phyloP scores from a whole-genome alignment of 169 alveolate genomes.

The Plasmodium gaboni region DNA sequence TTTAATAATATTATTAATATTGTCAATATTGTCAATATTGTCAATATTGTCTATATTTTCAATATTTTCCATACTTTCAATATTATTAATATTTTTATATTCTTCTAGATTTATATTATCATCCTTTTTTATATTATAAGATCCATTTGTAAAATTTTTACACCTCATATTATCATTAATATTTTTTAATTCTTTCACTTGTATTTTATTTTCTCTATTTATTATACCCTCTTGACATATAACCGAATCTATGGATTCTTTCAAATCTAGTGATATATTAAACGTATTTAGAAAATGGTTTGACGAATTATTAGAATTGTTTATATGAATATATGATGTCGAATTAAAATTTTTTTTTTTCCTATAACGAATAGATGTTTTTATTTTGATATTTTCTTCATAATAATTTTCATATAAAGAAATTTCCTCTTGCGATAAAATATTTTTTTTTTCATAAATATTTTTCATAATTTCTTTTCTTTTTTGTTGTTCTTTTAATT shows the following conservation, averaged over 20 bases:
- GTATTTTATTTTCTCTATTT: background rate
- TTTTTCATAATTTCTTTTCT: slow-evolving; percentile 31
- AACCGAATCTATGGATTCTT: background rate
- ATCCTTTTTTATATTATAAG: background rate
- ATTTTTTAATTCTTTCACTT: background rate
- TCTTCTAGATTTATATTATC: background rate
- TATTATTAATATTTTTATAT: background rate
- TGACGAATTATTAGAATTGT: background rate
- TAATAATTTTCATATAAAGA: slow-evolving; percentile 39
- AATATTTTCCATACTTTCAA: background rate
- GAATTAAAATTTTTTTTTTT: background rate
- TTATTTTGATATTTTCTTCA: slow-evolving; percentile 32
- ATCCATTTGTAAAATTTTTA: background rate
- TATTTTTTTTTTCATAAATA: slow-evolving; percentile 62
- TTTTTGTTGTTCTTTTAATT: slow-evolving; percentile 27
- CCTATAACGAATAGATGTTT: slow-evolving; percentile 1
- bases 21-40: background rate
- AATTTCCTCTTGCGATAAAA: slow-evolving; percentile 36
- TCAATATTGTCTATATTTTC: background rate
- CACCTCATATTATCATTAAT: background rate
- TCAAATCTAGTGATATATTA: slow-evolving; percentile 21
- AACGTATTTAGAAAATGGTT: slow-evolving; percentile 4
- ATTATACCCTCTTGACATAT: background rate
- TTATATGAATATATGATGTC: too few species aligned
- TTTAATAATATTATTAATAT: slow-evolving; percentile 22